A percentile compares a stretch with the other conserved stretches of the same genome.
Conservation (phyloP, 805 yeast species). For the Monosporozyma unispora region DNA sequence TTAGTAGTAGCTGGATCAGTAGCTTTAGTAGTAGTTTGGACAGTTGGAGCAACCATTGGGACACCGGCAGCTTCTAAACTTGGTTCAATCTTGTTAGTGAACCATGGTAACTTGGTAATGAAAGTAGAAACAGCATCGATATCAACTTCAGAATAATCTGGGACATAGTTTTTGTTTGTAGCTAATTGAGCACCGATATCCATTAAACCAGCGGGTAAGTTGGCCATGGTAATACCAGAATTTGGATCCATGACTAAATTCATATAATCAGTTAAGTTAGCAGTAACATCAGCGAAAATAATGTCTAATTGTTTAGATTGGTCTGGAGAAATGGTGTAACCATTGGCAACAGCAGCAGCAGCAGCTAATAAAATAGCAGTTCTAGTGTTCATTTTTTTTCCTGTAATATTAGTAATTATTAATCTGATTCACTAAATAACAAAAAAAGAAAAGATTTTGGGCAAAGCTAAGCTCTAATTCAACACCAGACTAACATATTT, state of each 20-base stretch:
- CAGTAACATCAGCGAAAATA: constrained; percentile 11
- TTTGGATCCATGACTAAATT: constrained; percentile 4
- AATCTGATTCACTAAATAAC: too few relatives aligned
- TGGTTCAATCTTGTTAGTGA: constrained; percentile 23
- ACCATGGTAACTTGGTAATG: constrained; percentile 30
- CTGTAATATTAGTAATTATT: background rate
- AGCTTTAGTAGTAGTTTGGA: constrained; percentile 3
- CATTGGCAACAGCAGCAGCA: constrained; percentile 10
- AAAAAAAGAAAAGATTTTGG: too few relatives aligned
- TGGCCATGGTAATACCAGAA: constrained; percentile 7
- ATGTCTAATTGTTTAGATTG: constrained; percentile 10
- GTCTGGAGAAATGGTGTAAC: constrained; percentile 9
- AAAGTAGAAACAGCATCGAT: constrained; percentile 19
- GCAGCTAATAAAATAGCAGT: constrained; percentile 8
- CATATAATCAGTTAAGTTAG: constrained; percentile 9
- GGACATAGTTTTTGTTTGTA: constrained; percentile 30
- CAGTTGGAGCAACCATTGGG: constrained; percentile 3
- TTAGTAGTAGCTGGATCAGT: background rate
- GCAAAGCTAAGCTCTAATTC: too few relatives aligned
- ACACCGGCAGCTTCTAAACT: constrained; percentile 5
- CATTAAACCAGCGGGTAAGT: constrained; percentile 13
- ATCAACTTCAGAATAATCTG: constrained; percentile 25
- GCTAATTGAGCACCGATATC: constrained; percentile 17
- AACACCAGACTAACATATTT: too few relatives aligned
- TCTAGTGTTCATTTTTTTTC: constrained; percentile 9